These are phyloP conservation scores for Phytophthora pinifolia DNA, from an alignment of 352 stramenopile species.

Conservation along the genomic window DNA sequence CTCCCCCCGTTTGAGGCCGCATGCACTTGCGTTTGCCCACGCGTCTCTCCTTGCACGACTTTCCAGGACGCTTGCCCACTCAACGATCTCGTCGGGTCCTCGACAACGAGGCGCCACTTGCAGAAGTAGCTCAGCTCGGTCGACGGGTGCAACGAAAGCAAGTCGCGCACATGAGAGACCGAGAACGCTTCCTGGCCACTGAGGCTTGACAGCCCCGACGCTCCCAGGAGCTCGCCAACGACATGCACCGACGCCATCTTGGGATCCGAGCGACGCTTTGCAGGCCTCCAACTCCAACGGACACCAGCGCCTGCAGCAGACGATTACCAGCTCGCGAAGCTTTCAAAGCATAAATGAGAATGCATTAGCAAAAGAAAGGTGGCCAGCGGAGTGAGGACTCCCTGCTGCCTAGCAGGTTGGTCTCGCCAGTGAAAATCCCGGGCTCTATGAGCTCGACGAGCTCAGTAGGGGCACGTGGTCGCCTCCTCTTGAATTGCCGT, in stretches of 20 bases:
- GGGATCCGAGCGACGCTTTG: slow-evolving; percentile 18
- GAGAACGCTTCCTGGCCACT: slow-evolving; percentile 21
- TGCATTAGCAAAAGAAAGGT: slow-evolving; percentile 12
- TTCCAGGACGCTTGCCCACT: slow-evolving; percentile 26
- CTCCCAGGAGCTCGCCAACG: slow-evolving; percentile 51
- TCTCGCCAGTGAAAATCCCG: background rate
- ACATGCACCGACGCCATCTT: slow-evolving; percentile 47
- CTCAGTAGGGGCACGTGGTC: slow-evolving; percentile 39
- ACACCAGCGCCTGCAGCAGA: background rate
- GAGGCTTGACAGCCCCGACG: slow-evolving; percentile 29
- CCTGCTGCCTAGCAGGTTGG: background rate
- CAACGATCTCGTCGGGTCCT: background rate
- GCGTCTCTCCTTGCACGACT: slow-evolving; percentile 39
- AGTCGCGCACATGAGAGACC: slow-evolving; percentile 35
- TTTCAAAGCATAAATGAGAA: background rate
- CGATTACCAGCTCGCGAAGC: too few species aligned
- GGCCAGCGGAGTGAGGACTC: background rate
- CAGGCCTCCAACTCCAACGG: background rate
- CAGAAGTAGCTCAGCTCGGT: slow-evolving; percentile 51
- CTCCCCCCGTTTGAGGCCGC: slow-evolving; percentile 14
- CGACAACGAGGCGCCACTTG: slow-evolving; percentile 40
- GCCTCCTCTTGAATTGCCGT: slow-evolving; percentile 22
- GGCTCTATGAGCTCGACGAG: slow-evolving; percentile 24
- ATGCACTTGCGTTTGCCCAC: slow-evolving; percentile 54
- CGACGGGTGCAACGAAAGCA: slow-evolving; percentile 40